These are phyloP conservation scores for Diaporthe vaccinii DNA, from an alignment of 2,329 filamentous ascomycete species.

Conservation along the genomic window DNA sequence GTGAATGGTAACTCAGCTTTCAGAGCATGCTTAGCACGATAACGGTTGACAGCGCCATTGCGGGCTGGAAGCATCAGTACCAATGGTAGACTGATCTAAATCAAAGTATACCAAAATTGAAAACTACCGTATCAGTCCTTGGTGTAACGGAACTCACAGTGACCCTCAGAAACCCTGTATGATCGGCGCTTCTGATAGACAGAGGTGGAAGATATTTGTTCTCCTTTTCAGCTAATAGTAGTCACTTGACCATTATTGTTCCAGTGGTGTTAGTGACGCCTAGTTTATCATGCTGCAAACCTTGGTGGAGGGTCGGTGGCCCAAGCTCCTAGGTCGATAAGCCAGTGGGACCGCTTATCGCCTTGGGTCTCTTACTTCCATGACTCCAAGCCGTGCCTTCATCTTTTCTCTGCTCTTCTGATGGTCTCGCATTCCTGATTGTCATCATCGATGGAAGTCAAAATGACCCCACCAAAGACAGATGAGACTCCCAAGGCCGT, in stretches of 20 bases:
- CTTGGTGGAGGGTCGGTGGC: background rate
- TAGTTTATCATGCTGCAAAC: background rate
- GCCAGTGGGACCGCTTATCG: constrained; percentile 8
- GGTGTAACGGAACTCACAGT: background rate
- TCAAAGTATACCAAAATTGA: background rate
- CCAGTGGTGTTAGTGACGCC: background rate
- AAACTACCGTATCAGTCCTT: background rate
- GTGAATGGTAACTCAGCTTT: background rate
- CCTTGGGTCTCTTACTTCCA: background rate
- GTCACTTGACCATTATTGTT: background rate
- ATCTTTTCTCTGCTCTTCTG: background rate
- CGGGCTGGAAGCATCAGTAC: background rate
- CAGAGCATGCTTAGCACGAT: background rate
- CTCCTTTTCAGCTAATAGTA: too few species aligned
- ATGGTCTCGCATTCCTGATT: background rate
- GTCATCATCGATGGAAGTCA: background rate
- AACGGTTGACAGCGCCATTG: background rate
- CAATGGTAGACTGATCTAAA: background rate
- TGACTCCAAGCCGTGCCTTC: background rate
- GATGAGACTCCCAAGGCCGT: constrained; percentile 52
- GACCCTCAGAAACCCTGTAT: too few species aligned
- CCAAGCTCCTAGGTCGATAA: constrained; percentile 13
- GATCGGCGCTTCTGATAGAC: too few species aligned
- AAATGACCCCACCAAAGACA: constrained; percentile 27
- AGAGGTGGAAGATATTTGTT: background rate